A percentile compares a stretch with the other conserved stretches of the same genome.
Evolutionary conservation across 1,284 basidiomycete species (phyloP).

Genomic region (Heterobasidion parviporum): DNA sequence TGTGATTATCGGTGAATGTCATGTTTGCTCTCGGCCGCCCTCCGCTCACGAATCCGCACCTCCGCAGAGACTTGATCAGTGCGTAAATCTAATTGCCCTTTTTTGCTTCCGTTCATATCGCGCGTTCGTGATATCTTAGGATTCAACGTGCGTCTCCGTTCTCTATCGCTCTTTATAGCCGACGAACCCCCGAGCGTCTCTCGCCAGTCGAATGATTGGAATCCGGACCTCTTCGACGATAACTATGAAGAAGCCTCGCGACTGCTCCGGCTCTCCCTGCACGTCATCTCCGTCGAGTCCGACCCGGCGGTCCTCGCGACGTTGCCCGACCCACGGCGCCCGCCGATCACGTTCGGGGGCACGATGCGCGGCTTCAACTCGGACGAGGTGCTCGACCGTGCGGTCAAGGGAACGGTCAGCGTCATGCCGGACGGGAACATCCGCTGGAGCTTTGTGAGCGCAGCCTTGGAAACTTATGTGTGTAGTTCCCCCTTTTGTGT

Average conservation of each 20-base stretch:
- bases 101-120: constrained; percentile 1
- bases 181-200: neutral
- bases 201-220: constrained; percentile 6
- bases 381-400: constrained; percentile 26
- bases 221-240: constrained; percentile 43
- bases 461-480: neutral
- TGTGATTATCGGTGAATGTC: constrained; percentile 61
- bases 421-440: constrained; percentile 45
- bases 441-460: constrained; percentile 57
- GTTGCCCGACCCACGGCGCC: constrained; percentile 10
- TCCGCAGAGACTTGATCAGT: constrained; percentile 48
- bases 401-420: constrained; percentile 46
- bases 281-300: constrained; percentile 27
- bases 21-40: neutral
- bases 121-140: constrained; percentile 24
- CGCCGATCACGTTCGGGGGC: constrained; percentile 44
- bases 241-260: constrained; percentile 56
- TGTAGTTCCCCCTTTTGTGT: neutral
- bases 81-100: constrained; percentile 15
- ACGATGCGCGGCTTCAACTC: constrained; percentile 12
- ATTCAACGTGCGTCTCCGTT: constrained; percentile 44
- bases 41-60: neutral
- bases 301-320: constrained; percentile 9
- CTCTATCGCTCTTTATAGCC: neutral
- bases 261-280: constrained; percentile 50